phyloP scores from a whole-genome alignment of 2,329 filamentous ascomycete species.

The Penicillium decumbens region DNA sequence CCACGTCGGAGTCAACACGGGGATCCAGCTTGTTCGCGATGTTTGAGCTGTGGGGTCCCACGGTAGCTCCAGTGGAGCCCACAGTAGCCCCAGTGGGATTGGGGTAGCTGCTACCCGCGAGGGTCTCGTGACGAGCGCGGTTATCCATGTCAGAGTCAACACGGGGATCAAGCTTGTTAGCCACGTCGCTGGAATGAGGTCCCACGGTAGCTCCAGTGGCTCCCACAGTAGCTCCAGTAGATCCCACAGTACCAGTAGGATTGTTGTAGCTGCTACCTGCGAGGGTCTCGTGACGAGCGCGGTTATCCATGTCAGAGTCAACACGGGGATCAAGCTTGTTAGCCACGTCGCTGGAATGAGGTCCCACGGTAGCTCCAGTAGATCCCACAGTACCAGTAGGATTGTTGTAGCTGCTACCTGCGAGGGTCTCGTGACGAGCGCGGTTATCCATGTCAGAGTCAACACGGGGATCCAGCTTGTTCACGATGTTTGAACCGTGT shows the following conservation, averaged over 20 bases:
- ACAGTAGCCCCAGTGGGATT: not conserved
- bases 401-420: constrained; percentile 6
- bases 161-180: constrained; percentile 15
- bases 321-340: constrained; percentile 8
- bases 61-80: not conserved
- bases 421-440: constrained; percentile 1
- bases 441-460: constrained; percentile 1
- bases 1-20: constrained; percentile 3
- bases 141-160: constrained; percentile 9
- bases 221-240: not conserved
- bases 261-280: too few relatives aligned
- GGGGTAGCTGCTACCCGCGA: constrained; percentile 7
- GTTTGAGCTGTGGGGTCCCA: not conserved
- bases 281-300: too few relatives aligned
- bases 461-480: constrained; percentile 11
- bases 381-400: not conserved
- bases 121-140: not conserved
- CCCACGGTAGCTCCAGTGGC: not conserved
- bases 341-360: not conserved
- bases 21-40: constrained; percentile 4
- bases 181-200: not conserved
- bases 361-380: not conserved
- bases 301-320: constrained; percentile 2
- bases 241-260: too few relatives aligned
- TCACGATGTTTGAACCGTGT: constrained; percentile 3